Evolutionary conservation across 208 protist genomes (phyloP).

Genomic region (Tritrichomonas musculus): DNA sequence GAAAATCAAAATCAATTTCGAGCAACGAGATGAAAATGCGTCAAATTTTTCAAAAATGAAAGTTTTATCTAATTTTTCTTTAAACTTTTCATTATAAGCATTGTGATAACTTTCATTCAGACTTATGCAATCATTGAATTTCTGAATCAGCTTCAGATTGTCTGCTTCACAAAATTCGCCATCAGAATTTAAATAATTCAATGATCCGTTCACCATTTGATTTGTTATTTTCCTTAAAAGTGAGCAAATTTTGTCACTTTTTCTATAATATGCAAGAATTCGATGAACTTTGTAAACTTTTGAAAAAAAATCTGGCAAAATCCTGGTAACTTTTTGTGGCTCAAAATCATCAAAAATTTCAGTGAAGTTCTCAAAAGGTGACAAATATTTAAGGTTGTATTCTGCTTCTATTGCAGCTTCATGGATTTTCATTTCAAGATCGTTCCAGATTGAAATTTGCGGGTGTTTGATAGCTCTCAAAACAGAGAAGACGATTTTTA

Average conservation of each 20-base stretch:
- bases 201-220: neutral
- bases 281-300: constrained; percentile 97
- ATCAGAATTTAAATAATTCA: neutral
- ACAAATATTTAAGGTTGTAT: constrained; percentile 97
- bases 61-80: neutral
- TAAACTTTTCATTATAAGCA: neutral
- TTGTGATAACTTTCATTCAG: neutral
- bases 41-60: constrained; percentile 20
- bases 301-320: constrained; percentile 90
- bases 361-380: constrained; percentile 94
- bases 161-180: neutral
- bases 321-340: constrained; percentile 82
- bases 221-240: constrained; percentile 7
- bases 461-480: constrained; percentile 31
- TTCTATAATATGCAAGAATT: constrained; percentile 96
- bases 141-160: neutral
- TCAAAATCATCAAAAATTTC: constrained; percentile 61
- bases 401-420: constrained; percentile 85
- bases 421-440: constrained; percentile 71
- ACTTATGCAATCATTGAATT: constrained; percentile 4
- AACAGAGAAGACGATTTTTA: constrained; percentile 46
- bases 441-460: constrained; percentile 36
- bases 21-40: neutral
- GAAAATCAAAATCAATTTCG: neutral
- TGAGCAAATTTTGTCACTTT: constrained; percentile 80